phyloP scores from a whole-genome alignment of 345 rosid genomes.

The Euclidium syriacum region DNA sequence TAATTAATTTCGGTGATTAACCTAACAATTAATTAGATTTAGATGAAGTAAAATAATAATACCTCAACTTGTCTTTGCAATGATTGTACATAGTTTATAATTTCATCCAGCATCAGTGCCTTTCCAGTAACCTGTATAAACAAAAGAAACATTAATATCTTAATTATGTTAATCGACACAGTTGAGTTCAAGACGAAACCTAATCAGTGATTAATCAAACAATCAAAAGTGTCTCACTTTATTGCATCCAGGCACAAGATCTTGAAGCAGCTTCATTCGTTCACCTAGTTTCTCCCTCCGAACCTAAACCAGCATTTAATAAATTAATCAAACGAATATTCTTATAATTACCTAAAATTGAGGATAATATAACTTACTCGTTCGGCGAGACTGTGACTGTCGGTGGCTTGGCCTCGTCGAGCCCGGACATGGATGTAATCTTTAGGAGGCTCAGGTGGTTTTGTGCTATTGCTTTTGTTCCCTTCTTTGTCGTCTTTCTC shows the following conservation, averaged over 20 bases:
- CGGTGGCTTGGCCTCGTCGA: slow-evolving; percentile 96
- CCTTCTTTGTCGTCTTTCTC: not conserved
- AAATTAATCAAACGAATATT: not conserved
- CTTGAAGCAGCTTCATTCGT: slow-evolving; percentile 93
- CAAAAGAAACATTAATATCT: not conserved
- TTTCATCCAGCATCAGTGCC: slow-evolving; percentile 88
- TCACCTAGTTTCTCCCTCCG: slow-evolving; percentile 95
- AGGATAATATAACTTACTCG: slow-evolving; percentile 51
- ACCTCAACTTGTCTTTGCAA: slow-evolving; percentile 96
- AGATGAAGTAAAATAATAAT: slow-evolving; percentile 8
- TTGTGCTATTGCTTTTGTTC: slow-evolving; percentile 18
- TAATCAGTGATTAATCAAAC: not conserved
- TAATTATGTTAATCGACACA: slow-evolving; percentile 1
- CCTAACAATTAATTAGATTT: not conserved
- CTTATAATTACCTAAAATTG: not conserved
- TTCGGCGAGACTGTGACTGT: slow-evolving; percentile 95
- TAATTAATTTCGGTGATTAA: slow-evolving; percentile 21
- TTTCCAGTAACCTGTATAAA: slow-evolving; percentile 69
- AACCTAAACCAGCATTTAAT: slow-evolving; percentile 33
- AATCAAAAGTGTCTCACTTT: slow-evolving; percentile 38
- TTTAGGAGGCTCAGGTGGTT: slow-evolving; percentile 55
- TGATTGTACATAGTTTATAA: slow-evolving; percentile 91
- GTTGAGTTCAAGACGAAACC: not conserved
- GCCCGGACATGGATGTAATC: slow-evolving; percentile 93
- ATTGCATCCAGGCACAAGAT: slow-evolving; percentile 97